phyloP scores from a whole-genome alignment of 2,329 filamentous ascomycete species.

The Aureobasidium sp. region DNA sequence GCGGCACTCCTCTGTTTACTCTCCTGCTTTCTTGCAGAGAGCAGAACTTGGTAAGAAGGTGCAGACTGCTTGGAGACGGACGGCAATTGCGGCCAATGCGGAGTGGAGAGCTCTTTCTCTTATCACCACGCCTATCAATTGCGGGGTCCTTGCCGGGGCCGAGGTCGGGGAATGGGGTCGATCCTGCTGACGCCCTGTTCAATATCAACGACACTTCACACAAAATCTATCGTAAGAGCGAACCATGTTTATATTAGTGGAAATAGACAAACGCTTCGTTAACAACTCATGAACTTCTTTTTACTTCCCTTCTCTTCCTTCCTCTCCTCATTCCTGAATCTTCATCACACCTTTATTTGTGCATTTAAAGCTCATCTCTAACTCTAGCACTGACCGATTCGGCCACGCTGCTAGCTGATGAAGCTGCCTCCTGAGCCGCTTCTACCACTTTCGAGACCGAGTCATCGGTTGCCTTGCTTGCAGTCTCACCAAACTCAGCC shows the following conservation, averaged over 20 bases:
- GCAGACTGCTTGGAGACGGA: background rate
- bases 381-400: slow-evolving; percentile 34
- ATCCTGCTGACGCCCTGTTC: background rate
- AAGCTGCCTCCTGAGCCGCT: slow-evolving; percentile 40
- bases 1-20: background rate
- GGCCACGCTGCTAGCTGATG: slow-evolving; percentile 35
- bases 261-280: slow-evolving; percentile 10
- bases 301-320: background rate
- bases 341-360: background rate
- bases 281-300: background rate
- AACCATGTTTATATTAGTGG: slow-evolving; percentile 6
- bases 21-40: background rate
- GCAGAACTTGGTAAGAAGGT: background rate
- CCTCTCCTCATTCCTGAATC: background rate
- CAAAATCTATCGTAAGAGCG: background rate
- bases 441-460: slow-evolving; percentile 28
- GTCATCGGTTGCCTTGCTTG: slow-evolving; percentile 23
- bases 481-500: slow-evolving; percentile 31
- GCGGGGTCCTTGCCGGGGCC: slow-evolving; percentile 8
- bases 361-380: slow-evolving; percentile 18
- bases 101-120: slow-evolving; percentile 5
- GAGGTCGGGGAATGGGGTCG: background rate
- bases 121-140: slow-evolving; percentile 6
- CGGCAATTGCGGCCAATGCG: slow-evolving; percentile 7
- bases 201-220: background rate